These are phyloP conservation scores for Arthrobotrys entomopaga DNA, from an alignment of 2,329 filamentous ascomycete genomes.

Conservation along the genomic window DNA sequence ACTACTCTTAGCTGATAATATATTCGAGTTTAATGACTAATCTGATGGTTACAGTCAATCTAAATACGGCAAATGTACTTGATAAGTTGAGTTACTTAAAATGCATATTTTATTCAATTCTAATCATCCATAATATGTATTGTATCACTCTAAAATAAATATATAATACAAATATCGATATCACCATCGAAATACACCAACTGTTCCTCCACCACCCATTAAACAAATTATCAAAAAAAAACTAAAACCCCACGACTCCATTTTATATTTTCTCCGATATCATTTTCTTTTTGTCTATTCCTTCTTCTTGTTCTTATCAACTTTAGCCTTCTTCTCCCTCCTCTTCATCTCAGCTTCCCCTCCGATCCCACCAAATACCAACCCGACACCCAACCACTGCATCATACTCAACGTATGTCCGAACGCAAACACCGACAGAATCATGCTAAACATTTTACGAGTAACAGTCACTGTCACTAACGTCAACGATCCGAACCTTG, in stretches of 20 bases:
- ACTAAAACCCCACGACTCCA: not conserved
- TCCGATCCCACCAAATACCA: constrained; percentile 95
- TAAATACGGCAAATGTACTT: constrained; percentile 29
- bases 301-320: constrained; percentile 68
- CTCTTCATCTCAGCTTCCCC: constrained; percentile 85
- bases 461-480: constrained; percentile 97
- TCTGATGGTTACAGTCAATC: constrained; percentile 4
- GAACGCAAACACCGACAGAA: constrained; percentile 92
- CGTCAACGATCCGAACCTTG: constrained; percentile 88
- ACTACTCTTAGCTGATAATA: not conserved
- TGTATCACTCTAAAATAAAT: not conserved
- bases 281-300: constrained; percentile 24
- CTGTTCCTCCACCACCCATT: not conserved
- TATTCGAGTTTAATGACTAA: not conserved
- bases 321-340: constrained; percentile 84
- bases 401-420: constrained; percentile 86
- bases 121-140: not conserved
- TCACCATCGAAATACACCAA: too few relatives aligned
- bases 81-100: not conserved
- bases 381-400: constrained; percentile 90
- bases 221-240: not conserved
- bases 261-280: not conserved
- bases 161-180: not conserved
- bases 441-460: constrained; percentile 99
- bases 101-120: too few relatives aligned